A percentile compares a stretch with the other conserved stretches of the same genome.
These are phyloP conservation scores for Blumeriella jaapii DNA, from an alignment of 2,329 filamentous ascomycete species.

Conservation along the genomic window DNA sequence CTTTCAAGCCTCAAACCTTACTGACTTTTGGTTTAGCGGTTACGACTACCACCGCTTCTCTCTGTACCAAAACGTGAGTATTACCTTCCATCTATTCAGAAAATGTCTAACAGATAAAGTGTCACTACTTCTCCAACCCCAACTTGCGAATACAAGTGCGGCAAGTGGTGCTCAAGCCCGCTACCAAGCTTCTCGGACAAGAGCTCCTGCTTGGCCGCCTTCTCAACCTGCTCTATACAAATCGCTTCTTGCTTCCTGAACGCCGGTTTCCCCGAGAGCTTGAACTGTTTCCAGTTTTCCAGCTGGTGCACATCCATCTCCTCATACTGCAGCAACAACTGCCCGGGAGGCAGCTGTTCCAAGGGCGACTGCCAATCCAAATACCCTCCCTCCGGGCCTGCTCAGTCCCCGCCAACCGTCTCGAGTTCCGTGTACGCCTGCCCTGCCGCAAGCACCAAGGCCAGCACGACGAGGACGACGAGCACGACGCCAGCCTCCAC, in stretches of 20 bases:
- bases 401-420: conserved; percentile 30
- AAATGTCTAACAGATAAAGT: neutral
- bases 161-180: conserved; percentile 40
- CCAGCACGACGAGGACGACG: conserved; percentile 26
- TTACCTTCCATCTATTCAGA: neutral
- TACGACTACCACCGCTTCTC: conserved; percentile 29
- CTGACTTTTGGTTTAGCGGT: conserved; percentile 18
- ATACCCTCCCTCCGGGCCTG: conserved; percentile 29
- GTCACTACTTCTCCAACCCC: conserved; percentile 29
- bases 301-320: conserved; percentile 38
- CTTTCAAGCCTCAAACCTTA: too few relatives aligned
- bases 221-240: conserved; percentile 34
- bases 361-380: conserved; percentile 35
- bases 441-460: conserved; percentile 21
- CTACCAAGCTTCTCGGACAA: conserved; percentile 37
- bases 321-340: conserved; percentile 33
- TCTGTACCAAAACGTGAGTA: conserved; percentile 35
- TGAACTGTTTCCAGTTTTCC: conserved; percentile 40
- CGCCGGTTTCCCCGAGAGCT: conserved; percentile 38
- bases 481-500: conserved; percentile 24
- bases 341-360: conserved; percentile 29
- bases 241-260: conserved; percentile 38
- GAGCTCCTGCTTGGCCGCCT: conserved; percentile 31
- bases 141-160: conserved; percentile 42
- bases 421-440: conserved; percentile 29